phyloP scores from a whole-genome alignment of 2,329 filamentous ascomycete species.

The Monilinia vaccinii-corymbosi region DNA sequence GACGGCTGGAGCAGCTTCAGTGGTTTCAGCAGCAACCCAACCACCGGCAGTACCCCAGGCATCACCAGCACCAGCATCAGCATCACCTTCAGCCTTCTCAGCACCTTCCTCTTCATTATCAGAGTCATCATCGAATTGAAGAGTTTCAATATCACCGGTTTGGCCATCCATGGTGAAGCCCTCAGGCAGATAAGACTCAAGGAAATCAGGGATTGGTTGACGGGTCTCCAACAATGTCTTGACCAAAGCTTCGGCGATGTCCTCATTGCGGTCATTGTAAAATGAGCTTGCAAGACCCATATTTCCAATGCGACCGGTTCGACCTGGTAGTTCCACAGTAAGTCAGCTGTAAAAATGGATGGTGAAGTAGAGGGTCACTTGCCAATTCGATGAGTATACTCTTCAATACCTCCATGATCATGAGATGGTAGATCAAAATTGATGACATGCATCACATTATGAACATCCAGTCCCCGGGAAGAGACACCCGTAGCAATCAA shows the following conservation, averaged over 20 bases:
- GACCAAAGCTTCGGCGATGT: slow-evolving; percentile 63
- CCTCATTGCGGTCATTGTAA: slow-evolving; percentile 69
- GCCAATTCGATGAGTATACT: slow-evolving; percentile 94
- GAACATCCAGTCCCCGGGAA: slow-evolving; percentile 76
- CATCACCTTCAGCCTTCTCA: slow-evolving; percentile 8
- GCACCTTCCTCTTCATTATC: slow-evolving; percentile 49
- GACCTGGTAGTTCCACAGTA: slow-evolving; percentile 43
- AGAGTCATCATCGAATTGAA: slow-evolving; percentile 46
- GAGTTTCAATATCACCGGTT: slow-evolving; percentile 10
- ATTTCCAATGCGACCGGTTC: slow-evolving; percentile 89
- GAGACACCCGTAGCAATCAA: slow-evolving; percentile 79
- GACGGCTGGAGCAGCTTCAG: background rate
- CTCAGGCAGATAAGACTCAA: slow-evolving; percentile 54
- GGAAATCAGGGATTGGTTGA: slow-evolving; percentile 75
- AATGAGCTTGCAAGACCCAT: slow-evolving; percentile 80
- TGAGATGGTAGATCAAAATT: slow-evolving; percentile 79
- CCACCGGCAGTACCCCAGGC: background rate
- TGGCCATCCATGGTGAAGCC: slow-evolving; percentile 30
- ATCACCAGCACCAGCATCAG: background rate
- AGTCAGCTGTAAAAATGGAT: background rate
- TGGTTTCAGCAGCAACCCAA: background rate
- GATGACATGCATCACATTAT: slow-evolving; percentile 81
- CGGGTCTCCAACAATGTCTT: slow-evolving; percentile 74
- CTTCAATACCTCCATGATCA: slow-evolving; percentile 76
- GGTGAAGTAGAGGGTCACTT: slow-evolving; percentile 29